These are phyloP conservation scores for Acorus calamus DNA, from an alignment of 106 monocot genomes.

Conservation along the genomic window DNA sequence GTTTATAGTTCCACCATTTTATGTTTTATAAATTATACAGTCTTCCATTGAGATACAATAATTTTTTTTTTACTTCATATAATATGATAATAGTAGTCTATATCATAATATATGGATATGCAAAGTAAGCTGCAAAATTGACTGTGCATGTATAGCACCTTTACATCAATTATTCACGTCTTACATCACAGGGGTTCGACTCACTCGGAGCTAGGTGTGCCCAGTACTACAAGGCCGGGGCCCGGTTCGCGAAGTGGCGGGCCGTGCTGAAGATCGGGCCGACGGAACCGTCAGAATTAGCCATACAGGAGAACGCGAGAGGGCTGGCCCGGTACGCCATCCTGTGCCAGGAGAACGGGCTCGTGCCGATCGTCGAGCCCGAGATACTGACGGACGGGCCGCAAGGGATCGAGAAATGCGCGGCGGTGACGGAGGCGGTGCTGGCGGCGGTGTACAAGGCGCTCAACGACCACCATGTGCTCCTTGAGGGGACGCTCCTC, in stretches of 20 bases:
- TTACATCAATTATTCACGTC: no score
- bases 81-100: no score
- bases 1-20: no score
- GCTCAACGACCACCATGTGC: conserved; percentile 48
- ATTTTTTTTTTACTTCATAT: no score
- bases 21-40: no score
- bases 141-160: no score
- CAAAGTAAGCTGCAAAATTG: no score
- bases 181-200: conserved; percentile 16
- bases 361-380: conserved; percentile 57
- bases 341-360: conserved; percentile 46
- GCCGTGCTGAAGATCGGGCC: conserved; percentile 44
- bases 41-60: no score
- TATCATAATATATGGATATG: no score
- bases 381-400: conserved; percentile 49
- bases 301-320: conserved; percentile 40
- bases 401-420: conserved; percentile 41
- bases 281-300: conserved; percentile 32
- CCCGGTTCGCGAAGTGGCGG: conserved; percentile 20
- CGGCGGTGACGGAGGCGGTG: conserved; percentile 40
- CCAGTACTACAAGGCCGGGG: conserved; percentile 33
- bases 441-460: conserved; percentile 57
- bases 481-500: conserved; percentile 41
- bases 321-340: conserved; percentile 44
- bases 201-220: conserved; percentile 19